These are phyloP conservation scores for Calocybe cyanea DNA, from an alignment of 768 basidiomycete genomes.

Conservation along the genomic window DNA sequence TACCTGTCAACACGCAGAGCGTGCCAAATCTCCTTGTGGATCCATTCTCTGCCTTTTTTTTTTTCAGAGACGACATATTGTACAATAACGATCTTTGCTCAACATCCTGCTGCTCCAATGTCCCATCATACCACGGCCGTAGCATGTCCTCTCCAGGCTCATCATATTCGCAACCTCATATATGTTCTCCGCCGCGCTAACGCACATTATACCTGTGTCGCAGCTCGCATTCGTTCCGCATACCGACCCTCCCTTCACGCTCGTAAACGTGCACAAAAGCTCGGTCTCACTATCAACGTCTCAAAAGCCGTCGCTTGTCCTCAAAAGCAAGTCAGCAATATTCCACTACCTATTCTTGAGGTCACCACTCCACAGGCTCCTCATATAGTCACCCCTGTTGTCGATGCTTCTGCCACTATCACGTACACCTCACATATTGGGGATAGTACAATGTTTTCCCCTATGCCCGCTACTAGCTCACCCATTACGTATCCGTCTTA, in stretches of 20 bases:
- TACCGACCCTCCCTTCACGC: conserved; percentile 42
- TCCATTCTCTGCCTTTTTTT: conserved; percentile 6
- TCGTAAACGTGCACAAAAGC: conserved; percentile 37
- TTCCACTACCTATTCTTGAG: conserved; percentile 36
- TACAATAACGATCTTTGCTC: not conserved
- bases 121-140: conserved; percentile 10
- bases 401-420: not conserved
- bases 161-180: conserved; percentile 33
- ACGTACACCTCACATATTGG: conserved; percentile 11
- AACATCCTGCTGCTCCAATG: conserved; percentile 13
- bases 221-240: conserved; percentile 31
- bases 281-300: conserved; percentile 44
- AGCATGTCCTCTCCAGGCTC: conserved; percentile 18
- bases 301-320: conserved; percentile 37
- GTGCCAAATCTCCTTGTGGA: conserved; percentile 20
- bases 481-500: conserved; percentile 14
- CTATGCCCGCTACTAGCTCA: conserved; percentile 1
- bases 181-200: conserved; percentile 41
- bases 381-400: not conserved
- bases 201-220: conserved; percentile 33
- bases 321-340: conserved; percentile 31
- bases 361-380: conserved; percentile 15
- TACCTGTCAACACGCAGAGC: conserved; percentile 29
- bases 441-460: conserved; percentile 15
- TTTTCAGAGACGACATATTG: conserved; percentile 10